phyloP scores from a whole-genome alignment of 2,329 filamentous ascomycete genomes.

The Aspergillus eucalypticola region DNA sequence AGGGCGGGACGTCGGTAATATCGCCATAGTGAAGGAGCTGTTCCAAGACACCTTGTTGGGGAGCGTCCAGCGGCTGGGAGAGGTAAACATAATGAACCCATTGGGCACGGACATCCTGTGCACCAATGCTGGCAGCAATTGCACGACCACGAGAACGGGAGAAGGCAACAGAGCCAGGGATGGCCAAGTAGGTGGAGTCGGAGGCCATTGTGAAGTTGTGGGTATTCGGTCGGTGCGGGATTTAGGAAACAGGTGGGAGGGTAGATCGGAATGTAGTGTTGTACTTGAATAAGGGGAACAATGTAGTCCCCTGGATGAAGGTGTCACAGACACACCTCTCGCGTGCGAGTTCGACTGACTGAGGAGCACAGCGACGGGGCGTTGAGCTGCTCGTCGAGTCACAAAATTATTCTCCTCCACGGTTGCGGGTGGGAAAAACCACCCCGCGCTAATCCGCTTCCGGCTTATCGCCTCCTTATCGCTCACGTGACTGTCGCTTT shows the following conservation, averaged over 20 bases:
- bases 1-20: slow-evolving; percentile 48
- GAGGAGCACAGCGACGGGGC: slow-evolving; percentile 19
- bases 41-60: slow-evolving; percentile 55
- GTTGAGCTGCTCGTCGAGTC: slow-evolving; percentile 23
- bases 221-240: slow-evolving; percentile 13
- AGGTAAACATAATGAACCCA: slow-evolving; percentile 67
- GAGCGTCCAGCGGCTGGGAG: slow-evolving; percentile 48
- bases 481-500: slow-evolving; percentile 19
- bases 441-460: slow-evolving; percentile 31
- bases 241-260: slow-evolving; percentile 2
- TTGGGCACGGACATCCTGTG: slow-evolving; percentile 47
- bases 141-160: slow-evolving; percentile 48
- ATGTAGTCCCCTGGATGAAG: slow-evolving; percentile 17
- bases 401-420: slow-evolving; percentile 22
- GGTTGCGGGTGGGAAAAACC: slow-evolving; percentile 11
- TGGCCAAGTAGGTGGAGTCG: slow-evolving; percentile 36
- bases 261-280: slow-evolving; percentile 1
- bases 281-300: slow-evolving; percentile 8
- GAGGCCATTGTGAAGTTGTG: slow-evolving; percentile 35
- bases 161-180: slow-evolving; percentile 47
- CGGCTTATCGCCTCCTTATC: slow-evolving; percentile 31
- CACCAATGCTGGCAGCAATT: slow-evolving; percentile 45
- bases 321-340: slow-evolving; percentile 23
- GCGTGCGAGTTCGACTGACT: slow-evolving; percentile 20
- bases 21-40: slow-evolving; percentile 64